phyloP scores from a whole-genome alignment of 1,284 basidiomycete genomes.

The Sphaerobolus stellatus region DNA sequence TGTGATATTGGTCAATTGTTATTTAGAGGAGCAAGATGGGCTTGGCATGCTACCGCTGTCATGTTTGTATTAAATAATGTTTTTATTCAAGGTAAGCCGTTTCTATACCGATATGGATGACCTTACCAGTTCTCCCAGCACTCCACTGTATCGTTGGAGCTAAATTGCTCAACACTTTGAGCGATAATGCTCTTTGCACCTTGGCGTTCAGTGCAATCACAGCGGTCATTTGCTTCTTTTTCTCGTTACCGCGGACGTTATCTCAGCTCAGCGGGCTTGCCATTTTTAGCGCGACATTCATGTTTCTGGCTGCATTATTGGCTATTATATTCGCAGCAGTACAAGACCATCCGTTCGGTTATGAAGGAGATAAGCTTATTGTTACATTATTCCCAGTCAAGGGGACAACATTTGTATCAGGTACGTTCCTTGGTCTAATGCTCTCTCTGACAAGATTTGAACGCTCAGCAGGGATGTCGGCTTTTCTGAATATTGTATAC shows the following conservation, averaged over 20 bases:
- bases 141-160: slow-evolving; percentile 47
- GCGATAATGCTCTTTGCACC: slow-evolving; percentile 54
- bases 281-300: slow-evolving; percentile 48
- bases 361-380: slow-evolving; percentile 36
- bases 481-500: slow-evolving; percentile 52
- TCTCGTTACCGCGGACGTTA: slow-evolving; percentile 54
- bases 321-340: slow-evolving; percentile 53
- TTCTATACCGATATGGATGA: neutral
- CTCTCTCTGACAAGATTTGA: too few species aligned
- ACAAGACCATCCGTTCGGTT: slow-evolving; percentile 46
- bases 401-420: slow-evolving; percentile 58
- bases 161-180: slow-evolving; percentile 56
- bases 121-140: slow-evolving; percentile 21
- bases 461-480: slow-evolving; percentile 42
- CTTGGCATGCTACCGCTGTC: slow-evolving; percentile 47
- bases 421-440: slow-evolving; percentile 36
- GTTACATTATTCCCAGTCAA: slow-evolving; percentile 38
- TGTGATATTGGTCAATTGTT: slow-evolving; percentile 62
- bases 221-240: slow-evolving; percentile 43
- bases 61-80: slow-evolving; percentile 53
- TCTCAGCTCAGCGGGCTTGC: slow-evolving; percentile 47
- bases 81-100: slow-evolving; percentile 43
- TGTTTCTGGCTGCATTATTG: slow-evolving; percentile 57
- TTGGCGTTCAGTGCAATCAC: slow-evolving; percentile 54
- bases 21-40: slow-evolving; percentile 45